Percentiles rank a stretch among this genome's conserved stretches.
Evolutionary conservation across 2,329 filamentous ascomycete genomes (phyloP).

Genomic region (Gaeumannomyces sp.): DNA sequence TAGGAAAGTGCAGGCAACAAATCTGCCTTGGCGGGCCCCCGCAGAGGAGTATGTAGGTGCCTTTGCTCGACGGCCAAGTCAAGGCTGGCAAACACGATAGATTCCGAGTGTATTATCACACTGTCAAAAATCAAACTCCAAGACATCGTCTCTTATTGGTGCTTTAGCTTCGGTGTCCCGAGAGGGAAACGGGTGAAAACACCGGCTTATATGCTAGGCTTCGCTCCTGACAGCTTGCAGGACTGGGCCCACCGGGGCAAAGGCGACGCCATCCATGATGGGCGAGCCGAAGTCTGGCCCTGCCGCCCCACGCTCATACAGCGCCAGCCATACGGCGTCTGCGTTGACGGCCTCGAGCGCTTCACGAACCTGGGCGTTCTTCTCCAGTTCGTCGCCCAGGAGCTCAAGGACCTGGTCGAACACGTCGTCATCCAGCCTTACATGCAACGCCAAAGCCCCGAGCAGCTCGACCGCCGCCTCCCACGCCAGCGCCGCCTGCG

Average conservation of each 20-base stretch:
- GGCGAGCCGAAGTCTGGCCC: conserved; percentile 30
- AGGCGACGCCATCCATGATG: conserved; percentile 13
- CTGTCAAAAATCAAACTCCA: too few species aligned
- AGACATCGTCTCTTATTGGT: too few species aligned
- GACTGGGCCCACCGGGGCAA: conserved; percentile 9
- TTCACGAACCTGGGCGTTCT: conserved; percentile 40
- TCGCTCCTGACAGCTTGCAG: neutral
- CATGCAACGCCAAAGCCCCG: conserved; percentile 52
- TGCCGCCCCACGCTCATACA: conserved; percentile 41
- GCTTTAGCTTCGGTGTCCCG: neutral
- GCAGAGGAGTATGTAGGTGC: too few species aligned
- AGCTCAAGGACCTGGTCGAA: conserved; percentile 67
- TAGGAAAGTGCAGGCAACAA: too few species aligned
- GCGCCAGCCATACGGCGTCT: conserved; percentile 70
- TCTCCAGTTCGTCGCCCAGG: conserved; percentile 44
- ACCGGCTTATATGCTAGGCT: neutral
- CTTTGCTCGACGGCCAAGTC: too few species aligned
- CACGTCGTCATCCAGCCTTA: conserved; percentile 58
- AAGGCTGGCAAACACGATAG: too few species aligned
- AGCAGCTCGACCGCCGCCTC: conserved; percentile 54
- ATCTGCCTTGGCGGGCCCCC: too few species aligned
- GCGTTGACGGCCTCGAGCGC: conserved; percentile 60
- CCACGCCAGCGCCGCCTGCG: conserved; percentile 59
- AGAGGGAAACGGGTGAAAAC: neutral
- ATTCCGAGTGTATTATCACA: too few species aligned